Evolutionary conservation across 2,329 filamentous ascomycete species (phyloP), one percentile per base, ranked within the genome.

Genomic region (Apiospora sp.): DNA sequence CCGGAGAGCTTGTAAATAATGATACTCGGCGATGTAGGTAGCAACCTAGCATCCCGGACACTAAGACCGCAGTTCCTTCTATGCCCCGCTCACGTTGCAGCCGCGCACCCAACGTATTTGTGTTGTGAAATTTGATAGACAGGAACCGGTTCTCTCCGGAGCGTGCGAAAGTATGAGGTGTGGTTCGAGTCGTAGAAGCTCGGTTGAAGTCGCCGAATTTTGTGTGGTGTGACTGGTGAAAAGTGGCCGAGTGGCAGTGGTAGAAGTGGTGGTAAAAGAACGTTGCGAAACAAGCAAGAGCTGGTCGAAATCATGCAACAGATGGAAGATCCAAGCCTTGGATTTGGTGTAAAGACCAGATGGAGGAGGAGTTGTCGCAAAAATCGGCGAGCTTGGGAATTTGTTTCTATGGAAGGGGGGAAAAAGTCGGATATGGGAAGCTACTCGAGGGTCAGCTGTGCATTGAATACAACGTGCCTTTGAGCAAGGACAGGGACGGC

Each of bases 21-120:
- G 74, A 70, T 49, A 73, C 71, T 24, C 72, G 61, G 48, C 67
- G 43, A 68, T 69, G 34, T 49, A 54, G 49, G 22, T 16, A 54
- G 68, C 22, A 70, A 72, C 73, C 58, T 64, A 64, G 30, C 58
- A 64, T 64, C 34, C 58, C 58, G 58, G 34, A 64, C 19, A 41
- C 58, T 34, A 64, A 64, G 58, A 41, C 22, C 34, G 19, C 10
- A 14, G 34, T 41, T 64, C 22, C 58, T 64, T 37, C 58, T n/a
- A n/a, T n/a, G 34, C 54, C 12, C 54, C 30, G n/a, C 54, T n/a
- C 54, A n/a, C 30, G 30, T n/a, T 13, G 30, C 19, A 64, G 54
- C 30, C 58, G 34, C 34, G 34, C 34, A 41, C 19, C 30, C 19
- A n/a, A 34, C 10, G 34, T n/a, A 64, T 41, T 41, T 37, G n/a